phyloP scores from a whole-genome alignment of 495 filamentous ascomycete genomes.

The Entonaema liquescens region DNA sequence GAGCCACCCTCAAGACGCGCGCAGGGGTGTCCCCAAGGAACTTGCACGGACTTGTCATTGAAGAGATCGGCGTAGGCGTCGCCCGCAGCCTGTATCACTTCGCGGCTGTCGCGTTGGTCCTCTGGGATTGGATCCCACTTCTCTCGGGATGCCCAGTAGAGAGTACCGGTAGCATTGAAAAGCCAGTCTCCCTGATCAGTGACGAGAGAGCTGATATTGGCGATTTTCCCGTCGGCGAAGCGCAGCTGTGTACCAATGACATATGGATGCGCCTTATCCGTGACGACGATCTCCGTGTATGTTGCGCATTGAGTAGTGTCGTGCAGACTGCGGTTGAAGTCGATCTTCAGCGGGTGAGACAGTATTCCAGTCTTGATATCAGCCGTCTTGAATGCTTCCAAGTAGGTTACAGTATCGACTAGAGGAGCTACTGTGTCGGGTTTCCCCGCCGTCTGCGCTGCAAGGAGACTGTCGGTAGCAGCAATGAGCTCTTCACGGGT shows the following conservation, averaged over 20 bases:
- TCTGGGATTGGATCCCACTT: constrained; percentile 58
- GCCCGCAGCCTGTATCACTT: constrained; percentile 56
- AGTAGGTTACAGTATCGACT: constrained; percentile 43
- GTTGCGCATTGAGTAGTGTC: constrained; percentile 61
- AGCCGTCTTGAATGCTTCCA: constrained; percentile 54
- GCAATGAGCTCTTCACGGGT: constrained; percentile 53
- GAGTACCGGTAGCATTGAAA: constrained; percentile 62
- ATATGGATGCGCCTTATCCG: constrained; percentile 54
- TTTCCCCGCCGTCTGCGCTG: constrained; percentile 54
- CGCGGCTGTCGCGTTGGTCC: constrained; percentile 52
- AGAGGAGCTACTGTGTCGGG: constrained; percentile 44
- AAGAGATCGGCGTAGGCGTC: constrained; percentile 62
- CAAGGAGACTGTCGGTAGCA: constrained; percentile 53
- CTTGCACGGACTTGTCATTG: constrained; percentile 52
- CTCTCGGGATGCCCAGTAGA: constrained; percentile 52
- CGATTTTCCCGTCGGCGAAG: constrained; percentile 42
- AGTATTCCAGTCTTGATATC: constrained; percentile 52
- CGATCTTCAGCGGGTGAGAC: constrained; percentile 52
- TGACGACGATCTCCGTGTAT: constrained; percentile 61
- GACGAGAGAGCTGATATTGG: constrained; percentile 55
- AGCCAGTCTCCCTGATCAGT: constrained; percentile 57
- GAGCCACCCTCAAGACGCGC: constrained; percentile 57
- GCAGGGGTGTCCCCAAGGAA: constrained; percentile 61
- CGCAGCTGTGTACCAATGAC: constrained; percentile 60
- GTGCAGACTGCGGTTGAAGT: constrained; percentile 57